phyloP scores from a whole-genome alignment of 1,284 basidiomycete species.

The Ganoderma leucocontextum region DNA sequence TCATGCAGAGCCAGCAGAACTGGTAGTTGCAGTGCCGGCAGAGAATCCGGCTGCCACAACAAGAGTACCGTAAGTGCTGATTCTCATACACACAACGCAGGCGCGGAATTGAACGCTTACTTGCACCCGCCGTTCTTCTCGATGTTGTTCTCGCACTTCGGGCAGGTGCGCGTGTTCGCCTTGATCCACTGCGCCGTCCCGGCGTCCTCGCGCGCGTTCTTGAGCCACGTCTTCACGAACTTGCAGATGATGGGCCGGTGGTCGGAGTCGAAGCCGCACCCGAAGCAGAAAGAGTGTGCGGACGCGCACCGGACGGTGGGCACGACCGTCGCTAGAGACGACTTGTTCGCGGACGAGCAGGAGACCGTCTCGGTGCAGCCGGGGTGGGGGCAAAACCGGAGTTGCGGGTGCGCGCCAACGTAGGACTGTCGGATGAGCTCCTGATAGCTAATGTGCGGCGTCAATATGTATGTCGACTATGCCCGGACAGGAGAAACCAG shows the following conservation, averaged over 20 bases:
- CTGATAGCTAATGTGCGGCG: constrained; percentile 51
- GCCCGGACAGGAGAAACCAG: neutral
- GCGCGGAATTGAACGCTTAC: constrained; percentile 44
- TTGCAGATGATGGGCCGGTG: constrained; percentile 72
- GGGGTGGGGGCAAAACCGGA: constrained; percentile 66
- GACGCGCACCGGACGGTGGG: constrained; percentile 64
- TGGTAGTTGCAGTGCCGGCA: constrained; percentile 68
- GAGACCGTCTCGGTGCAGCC: constrained; percentile 44
- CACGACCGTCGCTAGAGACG: constrained; percentile 58
- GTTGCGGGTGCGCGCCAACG: constrained; percentile 62
- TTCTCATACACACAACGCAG: neutral
- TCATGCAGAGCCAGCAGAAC: constrained; percentile 80
- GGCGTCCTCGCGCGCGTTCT: constrained; percentile 73
- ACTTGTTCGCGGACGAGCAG: constrained; percentile 45
- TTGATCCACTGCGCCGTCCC: constrained; percentile 77
- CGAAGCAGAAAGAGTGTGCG: constrained; percentile 63
- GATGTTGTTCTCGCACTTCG: constrained; percentile 71
- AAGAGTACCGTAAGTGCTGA: constrained; percentile 41
- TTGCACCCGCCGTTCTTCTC: constrained; percentile 81
- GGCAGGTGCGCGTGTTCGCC: constrained; percentile 75
- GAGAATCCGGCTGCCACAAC: constrained; percentile 43
- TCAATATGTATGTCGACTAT: neutral
- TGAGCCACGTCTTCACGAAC: constrained; percentile 66
- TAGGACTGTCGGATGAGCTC: constrained; percentile 66
- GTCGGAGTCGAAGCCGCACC: constrained; percentile 58